Percentiles rank a stretch among this genome's conserved stretches.
Conservation (phyloP, 768 basidiomycete genomes). For the Trametes maxima region DNA sequence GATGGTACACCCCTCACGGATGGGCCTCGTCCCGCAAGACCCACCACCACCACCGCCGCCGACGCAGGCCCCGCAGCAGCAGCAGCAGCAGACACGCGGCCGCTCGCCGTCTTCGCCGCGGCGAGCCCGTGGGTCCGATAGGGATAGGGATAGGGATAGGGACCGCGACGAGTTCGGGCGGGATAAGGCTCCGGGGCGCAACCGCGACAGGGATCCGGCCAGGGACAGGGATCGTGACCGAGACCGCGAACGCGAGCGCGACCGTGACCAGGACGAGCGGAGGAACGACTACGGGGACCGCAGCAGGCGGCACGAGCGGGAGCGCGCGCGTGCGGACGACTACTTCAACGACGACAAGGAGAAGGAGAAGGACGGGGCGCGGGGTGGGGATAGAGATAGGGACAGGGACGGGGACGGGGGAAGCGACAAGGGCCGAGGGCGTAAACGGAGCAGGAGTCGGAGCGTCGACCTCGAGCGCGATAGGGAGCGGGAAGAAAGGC, state of each 20-base stretch:
- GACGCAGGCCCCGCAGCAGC: conserved; percentile 1
- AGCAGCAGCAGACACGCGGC: conserved; percentile 11
- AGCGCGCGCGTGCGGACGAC: conserved; percentile 39
- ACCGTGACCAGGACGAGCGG: conserved; percentile 25
- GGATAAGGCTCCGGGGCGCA: conserved; percentile 24
- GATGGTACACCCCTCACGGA: conserved; percentile 72
- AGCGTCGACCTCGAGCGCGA: conserved; percentile 30
- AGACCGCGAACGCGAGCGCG: conserved; percentile 28
- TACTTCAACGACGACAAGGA: conserved; percentile 29
- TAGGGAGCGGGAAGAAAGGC: conserved; percentile 29
- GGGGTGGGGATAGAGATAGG: conserved; percentile 19
- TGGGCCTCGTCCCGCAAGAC: conserved; percentile 62
- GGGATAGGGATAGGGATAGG: conserved; percentile 28
- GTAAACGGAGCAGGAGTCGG: conserved; percentile 28
- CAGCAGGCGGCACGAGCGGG: conserved; percentile 27
- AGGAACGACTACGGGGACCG: conserved; percentile 28
- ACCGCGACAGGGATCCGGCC: conserved; percentile 29
- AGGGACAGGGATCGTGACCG: conserved; percentile 34
- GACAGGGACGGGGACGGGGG: conserved; percentile 2
- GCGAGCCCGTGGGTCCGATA: conserved; percentile 13
- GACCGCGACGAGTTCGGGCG: conserved; percentile 30
- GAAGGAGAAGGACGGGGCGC: background rate
- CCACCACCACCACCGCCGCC: no score
- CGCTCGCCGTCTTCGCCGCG: conserved; percentile 48
- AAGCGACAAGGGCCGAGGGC: conserved; percentile 13